Evolutionary conservation across 768 basidiomycete species (phyloP), one percentile per base, ranked within the genome.

Genomic region (Gloeopeniophorella convolvens): DNA sequence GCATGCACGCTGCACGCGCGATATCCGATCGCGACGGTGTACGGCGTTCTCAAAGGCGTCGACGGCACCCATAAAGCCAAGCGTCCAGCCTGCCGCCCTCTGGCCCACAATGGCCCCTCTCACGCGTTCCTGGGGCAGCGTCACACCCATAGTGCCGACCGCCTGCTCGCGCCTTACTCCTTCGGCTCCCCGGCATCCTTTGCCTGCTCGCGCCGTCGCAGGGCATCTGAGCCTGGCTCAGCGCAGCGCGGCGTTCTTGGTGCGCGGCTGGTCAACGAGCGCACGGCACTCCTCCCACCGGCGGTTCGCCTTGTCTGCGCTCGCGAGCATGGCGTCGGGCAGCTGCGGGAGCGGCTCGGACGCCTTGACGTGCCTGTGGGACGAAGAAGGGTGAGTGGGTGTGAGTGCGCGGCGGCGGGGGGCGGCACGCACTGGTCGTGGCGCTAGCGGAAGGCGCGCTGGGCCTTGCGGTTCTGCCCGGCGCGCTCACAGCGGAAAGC

Each of bases 381-480:
- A 21, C 11, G 51, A 28, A n/a, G n/a, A n/a, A n/a, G n/a, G n/a
- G n/a, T n/a, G n/a, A n/a, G n/a, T n/a, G n/a, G n/a, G n/a, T n/a
- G n/a, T n/a, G n/a, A n/a, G n/a, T n/a, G n/a, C n/a, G n/a, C n/a
- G n/a, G n/a, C n/a, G n/a, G n/a, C n/a, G n/a, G n/a, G n/a, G n/a
- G n/a, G n/a, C n/a, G n/a, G n/a, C n/a, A 77, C 85, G 67, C 42
- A 91, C 89, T 87, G 83, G 69, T 96, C 88, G 53, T n/a, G n/a
- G n/a, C n/a, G n/a, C n/a, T n/a, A n/a, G n/a, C 92, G 72, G 66
- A 94, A 96, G 1, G 90, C 91, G 34, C 91, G 77, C 68, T 96
- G 92, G 0, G 92, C 92, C 66, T 92, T 93, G 59, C 92, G 77
- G 66, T 96, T 96, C 71, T 96, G 92, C 61, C 94, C 92, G 35